These are phyloP conservation scores for Pinus tabuliformis DNA, from an alignment of 75 land plant genomes.

Conservation along the genomic window DNA sequence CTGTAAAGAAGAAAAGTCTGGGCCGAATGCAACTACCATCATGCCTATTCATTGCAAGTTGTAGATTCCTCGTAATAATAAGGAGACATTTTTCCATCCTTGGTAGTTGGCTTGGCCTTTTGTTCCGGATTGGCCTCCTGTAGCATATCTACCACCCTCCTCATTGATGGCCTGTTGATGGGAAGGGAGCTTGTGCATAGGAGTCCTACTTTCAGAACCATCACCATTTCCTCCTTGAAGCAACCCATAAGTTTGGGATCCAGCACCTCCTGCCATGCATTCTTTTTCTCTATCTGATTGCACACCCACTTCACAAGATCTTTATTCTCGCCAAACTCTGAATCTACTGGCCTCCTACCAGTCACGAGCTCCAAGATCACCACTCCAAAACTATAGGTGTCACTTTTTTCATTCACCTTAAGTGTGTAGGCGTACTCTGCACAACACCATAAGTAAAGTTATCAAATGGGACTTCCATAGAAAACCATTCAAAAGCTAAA, in stretches of 20 bases:
- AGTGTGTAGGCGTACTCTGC: constrained; percentile 45
- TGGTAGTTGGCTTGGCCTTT: constrained; percentile 5
- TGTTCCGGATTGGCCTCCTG: constrained; percentile 36
- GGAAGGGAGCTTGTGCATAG: constrained; percentile 76
- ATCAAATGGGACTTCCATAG: no score
- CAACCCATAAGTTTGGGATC: constrained; percentile 49
- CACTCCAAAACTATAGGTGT: constrained; percentile 40
- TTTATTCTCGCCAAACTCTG: constrained; percentile 14
- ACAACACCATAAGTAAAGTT: not conserved
- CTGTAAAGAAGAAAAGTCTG: no score
- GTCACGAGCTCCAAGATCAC: constrained; percentile 32
- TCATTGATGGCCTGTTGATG: constrained; percentile 73
- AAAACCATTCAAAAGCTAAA: not conserved
- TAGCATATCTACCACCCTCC: constrained; percentile 74
- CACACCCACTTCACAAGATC: constrained; percentile 28
- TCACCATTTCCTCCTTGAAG: constrained; percentile 57
- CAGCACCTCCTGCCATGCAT: constrained; percentile 46
- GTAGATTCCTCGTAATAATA: no score
- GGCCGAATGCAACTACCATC: no score
- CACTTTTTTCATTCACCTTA: constrained; percentile 30
- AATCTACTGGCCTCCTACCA: constrained; percentile 25
- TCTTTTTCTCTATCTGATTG: constrained; percentile 28
- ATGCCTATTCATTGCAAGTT: no score
- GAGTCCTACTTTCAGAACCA: constrained; percentile 56
- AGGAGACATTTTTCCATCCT: no score